These are phyloP conservation scores for Boletus barrowsii DNA, from an alignment of 768 basidiomycete genomes.

Conservation along the genomic window DNA sequence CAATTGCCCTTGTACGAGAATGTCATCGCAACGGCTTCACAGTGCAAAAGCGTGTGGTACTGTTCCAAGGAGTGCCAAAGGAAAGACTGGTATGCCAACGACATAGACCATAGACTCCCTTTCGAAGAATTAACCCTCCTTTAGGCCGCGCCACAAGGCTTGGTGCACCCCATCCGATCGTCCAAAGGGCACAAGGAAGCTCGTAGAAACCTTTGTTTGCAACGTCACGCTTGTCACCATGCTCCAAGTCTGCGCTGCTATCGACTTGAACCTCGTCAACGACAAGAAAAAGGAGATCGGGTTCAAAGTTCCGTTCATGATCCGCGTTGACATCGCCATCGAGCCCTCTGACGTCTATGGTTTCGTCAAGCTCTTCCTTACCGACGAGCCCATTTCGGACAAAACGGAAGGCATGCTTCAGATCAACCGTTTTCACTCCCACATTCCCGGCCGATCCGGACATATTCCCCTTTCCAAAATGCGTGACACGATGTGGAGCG, in stretches of 20 bases:
- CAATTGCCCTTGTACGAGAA: no score
- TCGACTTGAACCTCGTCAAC: constrained; percentile 10
- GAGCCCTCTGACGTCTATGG: constrained; percentile 7
- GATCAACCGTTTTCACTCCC: constrained; percentile 11
- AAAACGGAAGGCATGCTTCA: constrained; percentile 16
- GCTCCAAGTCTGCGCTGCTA: constrained; percentile 12
- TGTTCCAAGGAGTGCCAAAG: constrained; percentile 22
- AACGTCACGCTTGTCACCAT: constrained; percentile 4
- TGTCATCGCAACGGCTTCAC: neutral
- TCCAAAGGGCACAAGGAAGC: constrained; percentile 13
- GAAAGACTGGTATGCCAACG: constrained; percentile 12
- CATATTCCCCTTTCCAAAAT: constrained; percentile 6
- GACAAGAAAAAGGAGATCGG: constrained; percentile 10
- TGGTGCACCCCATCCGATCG: constrained; percentile 10
- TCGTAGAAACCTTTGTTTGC: constrained; percentile 7
- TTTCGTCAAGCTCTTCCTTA: constrained; percentile 9
- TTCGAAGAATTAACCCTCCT: neutral
- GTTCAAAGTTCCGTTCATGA: constrained; percentile 14
- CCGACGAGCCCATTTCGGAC: neutral
- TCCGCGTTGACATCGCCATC: constrained; percentile 12
- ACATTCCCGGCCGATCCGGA: constrained; percentile 7
- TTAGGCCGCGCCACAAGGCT: constrained; percentile 14
- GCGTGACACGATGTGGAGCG: constrained; percentile 9
- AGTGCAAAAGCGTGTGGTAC: constrained; percentile 23
- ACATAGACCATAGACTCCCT: no score